Conservation (phyloP, 805 yeast species). For the Huiozyma sinensis region DNA sequence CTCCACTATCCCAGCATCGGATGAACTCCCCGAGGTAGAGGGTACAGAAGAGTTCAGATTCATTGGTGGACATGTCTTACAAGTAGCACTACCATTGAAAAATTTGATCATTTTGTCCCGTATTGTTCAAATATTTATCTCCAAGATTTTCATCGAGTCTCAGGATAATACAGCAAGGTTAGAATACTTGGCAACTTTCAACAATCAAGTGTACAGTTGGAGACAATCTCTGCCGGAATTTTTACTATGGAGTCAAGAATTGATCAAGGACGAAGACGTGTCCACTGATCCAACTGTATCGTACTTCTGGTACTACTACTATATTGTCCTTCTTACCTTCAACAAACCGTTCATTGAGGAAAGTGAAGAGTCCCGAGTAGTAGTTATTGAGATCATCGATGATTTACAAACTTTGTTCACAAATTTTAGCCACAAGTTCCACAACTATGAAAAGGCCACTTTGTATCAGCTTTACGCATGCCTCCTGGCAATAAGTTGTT, state of each 20-base stretch:
- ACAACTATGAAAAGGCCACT: constrained; percentile 17
- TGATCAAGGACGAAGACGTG: constrained; percentile 33
- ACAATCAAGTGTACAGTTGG: constrained; percentile 43
- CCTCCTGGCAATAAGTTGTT: constrained; percentile 23
- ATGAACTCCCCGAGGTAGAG: constrained; percentile 48
- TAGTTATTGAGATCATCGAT: constrained; percentile 21
- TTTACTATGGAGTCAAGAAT: constrained; percentile 37
- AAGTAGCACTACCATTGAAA: constrained; percentile 29
- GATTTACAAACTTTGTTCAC: constrained; percentile 22
- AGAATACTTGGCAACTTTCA: constrained; percentile 33
- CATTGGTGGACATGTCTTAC: constrained; percentile 23
- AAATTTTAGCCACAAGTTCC: constrained; percentile 19
- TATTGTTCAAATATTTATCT: constrained; percentile 28
- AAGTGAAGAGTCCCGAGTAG: constrained; percentile 18
- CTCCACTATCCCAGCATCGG: constrained; percentile 50
- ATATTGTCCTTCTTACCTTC: constrained; percentile 46
- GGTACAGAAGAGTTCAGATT: constrained; percentile 52
- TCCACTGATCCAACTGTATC: constrained; percentile 42
- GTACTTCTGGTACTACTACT: constrained; percentile 46
- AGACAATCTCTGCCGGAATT: constrained; percentile 37
- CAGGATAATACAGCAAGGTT: constrained; percentile 28
- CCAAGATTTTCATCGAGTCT: constrained; percentile 26
- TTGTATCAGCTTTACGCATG: constrained; percentile 27
- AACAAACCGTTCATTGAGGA: constrained; percentile 50
- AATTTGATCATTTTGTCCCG: constrained; percentile 36